A percentile compares a stretch with the other conserved stretches of the same genome.
Evolutionary conservation across 768 basidiomycete species (phyloP).

Genomic region (Hygrophorus russula): DNA sequence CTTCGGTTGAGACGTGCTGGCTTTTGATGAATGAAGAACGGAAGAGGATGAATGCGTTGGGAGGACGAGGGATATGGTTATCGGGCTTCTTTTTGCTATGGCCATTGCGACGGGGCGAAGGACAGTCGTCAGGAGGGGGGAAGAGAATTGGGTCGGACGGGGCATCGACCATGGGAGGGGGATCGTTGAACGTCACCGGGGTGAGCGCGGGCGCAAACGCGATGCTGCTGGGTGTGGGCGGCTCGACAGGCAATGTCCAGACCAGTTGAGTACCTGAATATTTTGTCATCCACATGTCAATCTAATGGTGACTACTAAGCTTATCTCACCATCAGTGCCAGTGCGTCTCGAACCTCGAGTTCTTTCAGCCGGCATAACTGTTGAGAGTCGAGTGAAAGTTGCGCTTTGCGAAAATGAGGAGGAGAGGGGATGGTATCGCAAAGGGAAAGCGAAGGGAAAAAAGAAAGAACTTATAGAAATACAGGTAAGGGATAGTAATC

Average conservation of each 20-base stretch:
- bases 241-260: conserved; percentile 34
- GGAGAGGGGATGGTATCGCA: too few relatives aligned
- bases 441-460: too few relatives aligned
- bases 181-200: conserved; percentile 44
- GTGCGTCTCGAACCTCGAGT: too few relatives aligned
- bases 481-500: too few relatives aligned
- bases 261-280: conserved; percentile 28
- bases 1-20: conserved; percentile 63
- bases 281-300: too few relatives aligned
- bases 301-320: too few relatives aligned
- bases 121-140: conserved; percentile 25
- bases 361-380: too few relatives aligned
- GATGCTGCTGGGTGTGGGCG: conserved; percentile 24
- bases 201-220: conserved; percentile 51
- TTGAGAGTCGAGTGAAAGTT: too few relatives aligned
- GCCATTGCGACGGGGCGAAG: conserved; percentile 31
- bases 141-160: conserved; percentile 42
- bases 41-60: conserved; percentile 83
- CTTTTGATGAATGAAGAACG: conserved; percentile 74
- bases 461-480: too few relatives aligned
- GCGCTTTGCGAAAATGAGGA: too few relatives aligned
- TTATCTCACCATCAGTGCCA: too few relatives aligned
- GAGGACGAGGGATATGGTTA: conserved; percentile 73
- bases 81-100: conserved; percentile 64
- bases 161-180: conserved; percentile 26